These are phyloP conservation scores for Colletotrichum coccodes DNA, from an alignment of 2,329 filamentous ascomycete species.

Conservation along the genomic window DNA sequence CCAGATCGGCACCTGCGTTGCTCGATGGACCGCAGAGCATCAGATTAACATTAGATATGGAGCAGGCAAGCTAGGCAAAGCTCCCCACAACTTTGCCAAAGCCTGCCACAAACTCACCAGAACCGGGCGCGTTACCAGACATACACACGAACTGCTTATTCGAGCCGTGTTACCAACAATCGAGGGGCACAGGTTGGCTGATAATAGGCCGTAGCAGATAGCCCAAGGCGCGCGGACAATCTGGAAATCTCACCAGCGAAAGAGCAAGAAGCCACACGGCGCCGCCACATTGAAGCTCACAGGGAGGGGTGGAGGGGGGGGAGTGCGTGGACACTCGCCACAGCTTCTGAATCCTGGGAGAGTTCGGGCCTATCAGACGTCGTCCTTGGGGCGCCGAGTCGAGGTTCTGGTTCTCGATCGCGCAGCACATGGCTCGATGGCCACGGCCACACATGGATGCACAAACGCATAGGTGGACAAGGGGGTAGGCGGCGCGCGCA, in stretches of 20 bases:
- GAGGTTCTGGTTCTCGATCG: constrained; percentile 16
- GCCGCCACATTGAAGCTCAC: background rate
- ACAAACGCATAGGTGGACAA: constrained; percentile 3
- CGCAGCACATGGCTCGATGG: constrained; percentile 21
- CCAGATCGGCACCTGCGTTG: background rate
- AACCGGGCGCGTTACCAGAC: no score
- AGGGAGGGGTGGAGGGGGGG: background rate
- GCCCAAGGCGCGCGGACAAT: background rate
- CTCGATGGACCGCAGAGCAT: constrained; percentile 1
- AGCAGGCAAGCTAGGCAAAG: background rate
- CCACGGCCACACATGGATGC: constrained; percentile 17
- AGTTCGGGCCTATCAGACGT: background rate
- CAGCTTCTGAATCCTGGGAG: background rate
- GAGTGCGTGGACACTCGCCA: constrained; percentile 23
- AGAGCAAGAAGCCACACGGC: background rate
- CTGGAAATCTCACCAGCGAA: background rate
- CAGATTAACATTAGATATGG: constrained; percentile 5
- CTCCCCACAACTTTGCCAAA: background rate
- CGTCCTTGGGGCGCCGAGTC: background rate
- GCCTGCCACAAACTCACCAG: background rate
- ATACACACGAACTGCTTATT: background rate
- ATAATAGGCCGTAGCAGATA: background rate
- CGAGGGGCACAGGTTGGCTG: background rate
- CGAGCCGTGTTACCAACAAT: background rate
- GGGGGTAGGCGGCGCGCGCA: constrained; percentile 1